Base-by-base conservation (phyloP, 2,329 filamentous ascomycete genomes). In the Tricladium varicosporioides region DNA sequence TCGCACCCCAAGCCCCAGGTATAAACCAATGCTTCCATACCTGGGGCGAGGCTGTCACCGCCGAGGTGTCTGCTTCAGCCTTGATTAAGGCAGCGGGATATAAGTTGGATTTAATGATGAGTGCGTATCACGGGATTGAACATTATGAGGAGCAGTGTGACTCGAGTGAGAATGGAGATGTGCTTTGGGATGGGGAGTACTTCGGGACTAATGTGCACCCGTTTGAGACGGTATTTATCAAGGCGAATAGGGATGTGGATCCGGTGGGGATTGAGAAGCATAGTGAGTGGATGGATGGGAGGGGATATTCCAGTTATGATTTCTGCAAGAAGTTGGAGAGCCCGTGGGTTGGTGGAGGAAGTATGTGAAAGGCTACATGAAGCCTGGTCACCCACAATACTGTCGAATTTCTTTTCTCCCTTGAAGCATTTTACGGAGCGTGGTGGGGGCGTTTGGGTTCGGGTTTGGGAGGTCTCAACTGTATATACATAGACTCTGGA, bases 211-310 rank as follows among this genome's bases (percentile, higher is more conserved):
- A 57, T 33, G 51, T 64, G 4, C 62, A 64, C 54, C 62, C 62
- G 9, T 64, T 53, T 16, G 62, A 64, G 54, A 63, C 60, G 13
- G 42, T 64, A 14, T 64, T 63, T 43, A 53, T 60, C 16, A 64
- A 64, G 48, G 55, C 52, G 4, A 59, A 63, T 53, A 53, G 62
- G 15, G 46, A 60, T 48, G 53, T 63, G 22, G 51, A 60, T 54
- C 54, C 59, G 7, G 15, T 56, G 1, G 48, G 47, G 10, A 27
- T 63, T 31, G 48, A 55, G 15, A 46, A 42, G 33, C 48, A 62
- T 33, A 61, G 58, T 10, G 56, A 61, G 49, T 64, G 62, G 62
- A 55, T 48, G 3, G 54, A 61, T 53, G 54, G 22, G 19, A 47
- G 53, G 9, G 45, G 31, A 2, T 64, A 62, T 54, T 56, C 51